Base-by-base conservation (phyloP, 257 asterid genomes). In the Ophiorrhiza pumila region DNA sequence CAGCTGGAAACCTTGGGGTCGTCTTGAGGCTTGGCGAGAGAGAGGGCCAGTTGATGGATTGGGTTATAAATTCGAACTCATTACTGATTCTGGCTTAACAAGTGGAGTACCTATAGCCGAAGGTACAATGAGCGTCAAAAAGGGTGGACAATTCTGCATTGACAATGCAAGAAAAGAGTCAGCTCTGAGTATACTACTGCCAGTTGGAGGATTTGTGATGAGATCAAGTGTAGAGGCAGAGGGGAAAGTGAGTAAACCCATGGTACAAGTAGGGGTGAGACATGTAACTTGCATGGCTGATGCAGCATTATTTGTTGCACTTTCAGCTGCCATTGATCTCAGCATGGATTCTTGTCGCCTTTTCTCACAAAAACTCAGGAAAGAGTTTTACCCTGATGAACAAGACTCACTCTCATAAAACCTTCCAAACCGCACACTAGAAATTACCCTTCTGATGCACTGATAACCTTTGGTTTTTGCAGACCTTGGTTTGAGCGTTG, bases 1-100 rank as follows among this genome's bases (percentile, higher is more conserved):
- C 34, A 88, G 94, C 76, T 90, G 98, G 98, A 92, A 92, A 83
- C 96, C 97, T 0, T 92, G 98, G 98, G 98, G 98, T 4, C 91
- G 97, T 0, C 93, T 92, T 4, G 95, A 89, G 86, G 98, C 98
- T 0, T 92, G 98, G 98, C 85, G 98, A 0, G 98, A 92, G 80
- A 68, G 97, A 43, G 96, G 96, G 0, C 79, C 85, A 0, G 83
- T 74, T 3, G 96, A 90, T 43, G 91, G 97, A 41, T 78, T 92
- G 0, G 97, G 98, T 27, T 90, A 89, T 80, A 90, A 86, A 42
- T 92, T 92, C 18, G 96, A 90, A 80, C 97, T 92, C 35, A 88
- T 87, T 13, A 84, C 86, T 0, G 87, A 87, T 2, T 77, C 83
- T 3, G 92, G 95, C 39, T 71, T 86, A 1, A 77, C 87, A 0